A percentile compares a stretch with the other conserved stretches of the same genome.
These are phyloP conservation scores for Aspergillus hortae DNA, from an alignment of 2,329 filamentous ascomycete species.

Conservation along the genomic window DNA sequence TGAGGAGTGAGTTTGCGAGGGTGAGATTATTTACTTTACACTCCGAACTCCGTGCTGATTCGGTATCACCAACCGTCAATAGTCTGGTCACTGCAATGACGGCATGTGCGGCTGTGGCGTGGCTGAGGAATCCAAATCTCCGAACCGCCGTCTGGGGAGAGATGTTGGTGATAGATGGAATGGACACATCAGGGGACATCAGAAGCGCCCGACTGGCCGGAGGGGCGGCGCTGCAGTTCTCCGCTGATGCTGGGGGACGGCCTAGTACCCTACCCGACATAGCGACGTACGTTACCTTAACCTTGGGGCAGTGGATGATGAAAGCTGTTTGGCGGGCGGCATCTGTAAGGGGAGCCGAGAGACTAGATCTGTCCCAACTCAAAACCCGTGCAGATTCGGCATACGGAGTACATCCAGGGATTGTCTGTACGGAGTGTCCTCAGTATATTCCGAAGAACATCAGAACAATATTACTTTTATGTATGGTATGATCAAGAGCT, in stretches of 20 bases:
- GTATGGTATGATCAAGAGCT: too few relatives aligned
- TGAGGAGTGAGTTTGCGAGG: too few relatives aligned
- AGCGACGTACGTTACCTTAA: too few relatives aligned
- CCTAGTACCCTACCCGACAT: too few relatives aligned
- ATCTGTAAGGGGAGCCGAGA: conserved; percentile 2
- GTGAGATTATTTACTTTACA: too few relatives aligned
- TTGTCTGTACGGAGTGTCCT: too few relatives aligned
- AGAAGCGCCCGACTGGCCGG: neutral
- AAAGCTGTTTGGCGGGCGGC: neutral
- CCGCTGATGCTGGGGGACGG: neutral
- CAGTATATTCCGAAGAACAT: too few relatives aligned
- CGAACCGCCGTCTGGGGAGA: neutral
- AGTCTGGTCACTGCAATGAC: neutral
- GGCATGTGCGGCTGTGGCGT: conserved; percentile 4
- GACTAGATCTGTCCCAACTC: neutral
- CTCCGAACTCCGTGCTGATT: too few relatives aligned
- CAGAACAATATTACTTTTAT: too few relatives aligned
- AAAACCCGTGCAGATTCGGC: too few relatives aligned
- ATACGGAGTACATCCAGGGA: neutral
- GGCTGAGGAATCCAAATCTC: neutral
- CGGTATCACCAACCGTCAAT: neutral
- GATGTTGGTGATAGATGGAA: conserved; percentile 6
- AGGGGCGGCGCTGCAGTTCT: neutral
- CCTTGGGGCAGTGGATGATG: neutral
- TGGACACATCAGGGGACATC: conserved; percentile 5